phyloP scores from a whole-genome alignment of 768 basidiomycete species.

The Cystofilobasidium bisporidii region DNA sequence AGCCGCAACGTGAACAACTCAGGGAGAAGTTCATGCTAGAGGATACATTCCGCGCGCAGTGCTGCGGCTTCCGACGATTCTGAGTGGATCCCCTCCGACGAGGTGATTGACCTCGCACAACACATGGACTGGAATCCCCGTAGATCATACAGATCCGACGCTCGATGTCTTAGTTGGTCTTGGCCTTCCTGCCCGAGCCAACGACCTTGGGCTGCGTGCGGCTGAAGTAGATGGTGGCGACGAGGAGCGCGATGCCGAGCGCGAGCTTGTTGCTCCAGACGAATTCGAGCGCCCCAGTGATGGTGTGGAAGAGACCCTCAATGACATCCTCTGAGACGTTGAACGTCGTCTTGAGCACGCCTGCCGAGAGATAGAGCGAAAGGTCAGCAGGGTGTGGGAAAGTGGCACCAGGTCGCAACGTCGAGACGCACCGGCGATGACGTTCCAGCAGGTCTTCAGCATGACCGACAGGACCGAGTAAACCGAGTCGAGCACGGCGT shows the following conservation, averaged over 20 bases:
- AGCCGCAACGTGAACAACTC: too few species aligned
- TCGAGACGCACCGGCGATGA: background rate
- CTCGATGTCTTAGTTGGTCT: background rate
- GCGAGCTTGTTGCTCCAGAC: background rate
- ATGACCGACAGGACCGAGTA: background rate
- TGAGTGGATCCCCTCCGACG: too few species aligned
- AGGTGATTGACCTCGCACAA: too few species aligned
- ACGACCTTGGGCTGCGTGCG: conserved; percentile 1
- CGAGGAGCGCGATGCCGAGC: background rate
- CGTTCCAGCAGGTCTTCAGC: background rate
- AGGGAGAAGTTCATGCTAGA: too few species aligned
- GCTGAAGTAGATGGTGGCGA: background rate
- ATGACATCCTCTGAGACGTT: background rate
- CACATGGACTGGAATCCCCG: too few species aligned
- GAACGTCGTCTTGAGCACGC: conserved; percentile 1
- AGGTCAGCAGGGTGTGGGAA: background rate
- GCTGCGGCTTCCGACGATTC: too few species aligned
- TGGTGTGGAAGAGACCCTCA: background rate
- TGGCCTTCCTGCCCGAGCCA: conserved; percentile 1
- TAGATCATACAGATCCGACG: too few species aligned
- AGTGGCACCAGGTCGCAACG: background rate
- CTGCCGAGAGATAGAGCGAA: background rate
- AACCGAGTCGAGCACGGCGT: conserved; percentile 7
- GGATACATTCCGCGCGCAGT: too few species aligned
- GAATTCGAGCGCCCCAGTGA: background rate